Evolutionary conservation across 257 asterid genomes (phyloP).

Genomic region (Coffea canephora): DNA sequence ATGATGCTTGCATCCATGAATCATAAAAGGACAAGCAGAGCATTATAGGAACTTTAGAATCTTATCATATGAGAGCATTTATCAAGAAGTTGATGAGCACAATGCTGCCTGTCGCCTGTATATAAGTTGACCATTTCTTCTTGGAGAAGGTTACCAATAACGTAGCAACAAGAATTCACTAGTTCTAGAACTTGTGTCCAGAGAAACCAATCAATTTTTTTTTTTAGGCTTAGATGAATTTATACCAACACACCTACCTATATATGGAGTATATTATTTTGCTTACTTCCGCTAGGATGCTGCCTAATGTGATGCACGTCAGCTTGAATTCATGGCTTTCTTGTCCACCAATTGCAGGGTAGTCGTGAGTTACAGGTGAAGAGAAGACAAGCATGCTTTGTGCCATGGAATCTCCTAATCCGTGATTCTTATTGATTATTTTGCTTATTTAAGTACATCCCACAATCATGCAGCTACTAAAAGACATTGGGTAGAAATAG

Average conservation of each 20-base stretch:
- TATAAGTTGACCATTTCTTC: neutral
- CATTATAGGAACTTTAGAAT: neutral
- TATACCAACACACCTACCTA: no score
- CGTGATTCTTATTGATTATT: neutral
- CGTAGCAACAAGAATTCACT: neutral
- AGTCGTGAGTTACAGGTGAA: constrained; percentile 20
- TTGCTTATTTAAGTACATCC: neutral
- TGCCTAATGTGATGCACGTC: constrained; percentile 1
- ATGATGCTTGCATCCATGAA: neutral
- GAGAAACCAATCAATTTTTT: neutral
- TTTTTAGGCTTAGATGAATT: neutral
- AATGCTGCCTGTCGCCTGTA: neutral
- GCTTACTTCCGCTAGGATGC: constrained; percentile 7
- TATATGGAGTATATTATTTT: no score
- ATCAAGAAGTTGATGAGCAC: neutral
- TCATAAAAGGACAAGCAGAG: neutral
- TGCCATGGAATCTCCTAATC: constrained; percentile 17
- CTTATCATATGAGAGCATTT: neutral
- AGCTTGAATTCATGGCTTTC: constrained; percentile 5
- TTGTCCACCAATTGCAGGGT: constrained; percentile 23
- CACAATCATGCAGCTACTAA: neutral
- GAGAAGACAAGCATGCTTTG: constrained; percentile 27
- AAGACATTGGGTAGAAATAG: neutral
- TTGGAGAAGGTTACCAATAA: constrained; percentile 1
- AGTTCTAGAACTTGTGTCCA: neutral